These are phyloP conservation scores for Prunella vulgaris DNA, from an alignment of 257 asterid species.

Conservation along the genomic window DNA sequence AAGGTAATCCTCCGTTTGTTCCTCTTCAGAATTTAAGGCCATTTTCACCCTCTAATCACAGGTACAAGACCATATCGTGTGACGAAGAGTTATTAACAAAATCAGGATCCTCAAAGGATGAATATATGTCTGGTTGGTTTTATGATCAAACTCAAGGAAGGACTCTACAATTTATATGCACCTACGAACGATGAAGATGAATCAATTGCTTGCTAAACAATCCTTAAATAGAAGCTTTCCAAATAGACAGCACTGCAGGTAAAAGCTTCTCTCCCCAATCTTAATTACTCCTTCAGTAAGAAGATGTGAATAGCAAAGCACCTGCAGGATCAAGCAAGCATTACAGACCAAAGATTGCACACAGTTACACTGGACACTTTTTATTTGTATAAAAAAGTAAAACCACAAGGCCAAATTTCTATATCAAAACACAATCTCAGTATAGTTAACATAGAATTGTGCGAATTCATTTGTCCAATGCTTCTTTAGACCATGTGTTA, in stretches of 20 bases:
- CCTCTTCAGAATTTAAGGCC: slow-evolving; percentile 55
- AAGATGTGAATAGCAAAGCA: slow-evolving; percentile 18
- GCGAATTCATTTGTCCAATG: background rate
- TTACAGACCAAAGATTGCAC: slow-evolving; percentile 21
- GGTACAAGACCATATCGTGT: slow-evolving; percentile 39
- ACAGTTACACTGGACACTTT: background rate
- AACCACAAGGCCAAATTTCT: background rate
- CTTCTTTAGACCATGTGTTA: background rate
- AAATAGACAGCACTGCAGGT: slow-evolving; percentile 7
- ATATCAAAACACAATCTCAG: background rate
- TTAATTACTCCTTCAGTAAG: slow-evolving; percentile 10
- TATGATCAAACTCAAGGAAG: slow-evolving; percentile 18
- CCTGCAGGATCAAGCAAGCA: slow-evolving; percentile 43
- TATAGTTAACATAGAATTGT: background rate
- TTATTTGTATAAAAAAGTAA: background rate
- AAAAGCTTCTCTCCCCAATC: slow-evolving; percentile 15
- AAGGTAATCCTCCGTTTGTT: slow-evolving; percentile 77
- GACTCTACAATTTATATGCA: slow-evolving; percentile 23
- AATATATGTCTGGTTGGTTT: background rate
- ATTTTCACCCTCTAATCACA: slow-evolving; percentile 37
- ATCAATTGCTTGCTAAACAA: slow-evolving; percentile 15
- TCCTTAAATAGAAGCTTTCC: slow-evolving; percentile 5
- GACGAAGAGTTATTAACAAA: slow-evolving; percentile 12
- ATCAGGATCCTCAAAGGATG: slow-evolving; percentile 12
- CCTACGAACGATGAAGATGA: slow-evolving; percentile 5